Evolutionary conservation across 2,329 filamentous ascomycete genomes (phyloP).

Genomic region (Alternaria triticimaculans): DNA sequence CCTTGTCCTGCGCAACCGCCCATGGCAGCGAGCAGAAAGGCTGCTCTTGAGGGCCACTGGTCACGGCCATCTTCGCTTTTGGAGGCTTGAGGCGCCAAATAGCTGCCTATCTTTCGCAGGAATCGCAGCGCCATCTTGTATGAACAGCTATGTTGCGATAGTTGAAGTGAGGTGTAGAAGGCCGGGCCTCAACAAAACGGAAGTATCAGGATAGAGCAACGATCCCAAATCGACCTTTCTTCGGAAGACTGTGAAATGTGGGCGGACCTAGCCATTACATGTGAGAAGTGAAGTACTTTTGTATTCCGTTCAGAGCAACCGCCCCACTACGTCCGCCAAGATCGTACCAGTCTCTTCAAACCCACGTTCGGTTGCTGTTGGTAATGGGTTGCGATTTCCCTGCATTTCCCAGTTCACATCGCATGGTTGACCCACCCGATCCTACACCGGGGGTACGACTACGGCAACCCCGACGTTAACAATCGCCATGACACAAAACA

Average conservation of each 20-base stretch:
- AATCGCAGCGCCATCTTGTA: constrained; percentile 21
- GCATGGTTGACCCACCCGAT: constrained; percentile 1
- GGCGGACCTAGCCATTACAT: background rate
- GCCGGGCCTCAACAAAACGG: background rate
- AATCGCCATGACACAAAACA: constrained; percentile 5
- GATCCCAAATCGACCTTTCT: background rate
- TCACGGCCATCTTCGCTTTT: constrained; percentile 55
- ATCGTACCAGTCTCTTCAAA: constrained; percentile 3
- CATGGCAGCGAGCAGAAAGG: constrained; percentile 65
- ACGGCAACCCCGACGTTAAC: background rate
- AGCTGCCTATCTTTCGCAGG: constrained; percentile 33
- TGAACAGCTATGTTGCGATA: background rate
- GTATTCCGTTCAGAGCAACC: constrained; percentile 18
- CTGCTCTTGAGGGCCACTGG: constrained; percentile 62
- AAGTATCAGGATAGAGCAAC: background rate
- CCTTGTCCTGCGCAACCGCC: constrained; percentile 65
- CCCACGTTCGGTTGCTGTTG: constrained; percentile 4
- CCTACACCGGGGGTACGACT: background rate
- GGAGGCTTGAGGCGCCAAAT: constrained; percentile 42
- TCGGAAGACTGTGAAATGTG: background rate
- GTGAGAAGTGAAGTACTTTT: constrained; percentile 14
- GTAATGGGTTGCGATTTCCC: background rate
- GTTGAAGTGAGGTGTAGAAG: background rate
- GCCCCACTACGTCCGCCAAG: constrained; percentile 26
- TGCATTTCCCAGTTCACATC: background rate